These are phyloP conservation scores for Knufia fluminis DNA, from an alignment of 2,329 filamentous ascomycete genomes.

Conservation along the genomic window DNA sequence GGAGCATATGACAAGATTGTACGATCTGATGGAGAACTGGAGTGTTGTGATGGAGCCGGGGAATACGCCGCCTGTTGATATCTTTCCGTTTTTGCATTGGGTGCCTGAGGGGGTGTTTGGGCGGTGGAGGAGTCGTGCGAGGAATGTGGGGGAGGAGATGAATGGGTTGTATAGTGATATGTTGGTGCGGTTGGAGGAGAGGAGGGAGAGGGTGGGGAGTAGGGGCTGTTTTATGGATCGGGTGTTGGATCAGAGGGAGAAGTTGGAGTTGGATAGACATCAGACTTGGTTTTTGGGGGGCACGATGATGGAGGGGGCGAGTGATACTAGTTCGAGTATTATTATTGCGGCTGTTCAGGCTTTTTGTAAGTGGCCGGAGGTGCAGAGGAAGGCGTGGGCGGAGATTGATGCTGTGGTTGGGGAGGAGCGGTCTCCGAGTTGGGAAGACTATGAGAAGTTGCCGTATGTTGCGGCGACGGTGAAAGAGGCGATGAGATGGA, in stretches of 20 bases:
- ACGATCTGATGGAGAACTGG: constrained; percentile 37
- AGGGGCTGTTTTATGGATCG: constrained; percentile 32
- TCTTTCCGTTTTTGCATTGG: constrained; percentile 37
- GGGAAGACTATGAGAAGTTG: constrained; percentile 31
- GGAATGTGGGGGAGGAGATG: constrained; percentile 33
- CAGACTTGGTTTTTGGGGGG: constrained; percentile 32
- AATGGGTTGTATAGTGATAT: constrained; percentile 33
- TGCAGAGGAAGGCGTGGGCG: constrained; percentile 38
- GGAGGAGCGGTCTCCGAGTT: constrained; percentile 32
- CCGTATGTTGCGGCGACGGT: constrained; percentile 33
- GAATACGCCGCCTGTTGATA: constrained; percentile 42
- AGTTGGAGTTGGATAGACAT: constrained; percentile 28
- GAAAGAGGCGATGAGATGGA: constrained; percentile 39
- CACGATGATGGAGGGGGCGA: constrained; percentile 29
- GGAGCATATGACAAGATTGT: constrained; percentile 32
- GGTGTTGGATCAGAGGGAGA: constrained; percentile 31
- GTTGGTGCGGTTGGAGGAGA: constrained; percentile 24
- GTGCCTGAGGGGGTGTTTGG: constrained; percentile 35
- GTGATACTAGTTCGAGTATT: constrained; percentile 33
- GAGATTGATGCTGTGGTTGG: constrained; percentile 39
- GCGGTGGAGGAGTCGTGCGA: constrained; percentile 32
- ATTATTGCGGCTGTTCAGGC: constrained; percentile 30
- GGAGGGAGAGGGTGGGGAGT: constrained; percentile 24
- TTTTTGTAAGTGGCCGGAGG: constrained; percentile 28
- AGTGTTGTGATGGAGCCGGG: constrained; percentile 39